Conservation (phyloP, 2,329 filamentous ascomycete genomes). For the Colletotrichum higginsianum region DNA sequence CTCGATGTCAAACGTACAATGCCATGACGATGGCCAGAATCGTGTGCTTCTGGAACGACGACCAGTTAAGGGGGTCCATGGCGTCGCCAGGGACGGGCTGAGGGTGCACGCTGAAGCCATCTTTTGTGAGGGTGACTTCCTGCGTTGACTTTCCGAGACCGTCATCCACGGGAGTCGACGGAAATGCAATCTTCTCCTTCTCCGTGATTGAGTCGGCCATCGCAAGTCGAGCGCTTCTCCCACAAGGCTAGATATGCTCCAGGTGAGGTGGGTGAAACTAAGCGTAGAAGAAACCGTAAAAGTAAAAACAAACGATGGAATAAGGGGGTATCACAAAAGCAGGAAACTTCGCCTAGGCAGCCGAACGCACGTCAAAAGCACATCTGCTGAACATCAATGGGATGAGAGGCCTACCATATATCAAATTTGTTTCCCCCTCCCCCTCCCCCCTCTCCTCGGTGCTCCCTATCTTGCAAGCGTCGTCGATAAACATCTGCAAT, state of each 20-base stretch:
- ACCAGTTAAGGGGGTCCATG: constrained; percentile 71
- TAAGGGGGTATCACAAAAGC: background rate
- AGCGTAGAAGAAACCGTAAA: background rate
- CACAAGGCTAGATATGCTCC: background rate
- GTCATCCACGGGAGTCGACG: constrained; percentile 2
- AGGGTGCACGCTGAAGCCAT: constrained; percentile 54
- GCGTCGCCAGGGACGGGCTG: constrained; percentile 55
- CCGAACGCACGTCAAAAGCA: too few species aligned
- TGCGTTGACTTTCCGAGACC: constrained; percentile 31
- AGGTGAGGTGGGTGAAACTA: background rate
- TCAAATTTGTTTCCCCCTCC: background rate
- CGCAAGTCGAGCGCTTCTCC: background rate
- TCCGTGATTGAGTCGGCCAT: constrained; percentile 35
- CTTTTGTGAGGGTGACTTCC: constrained; percentile 43
- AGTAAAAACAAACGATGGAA: background rate
- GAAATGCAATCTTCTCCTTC: constrained; percentile 22
- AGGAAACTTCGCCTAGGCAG: background rate
- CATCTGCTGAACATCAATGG: too few species aligned
- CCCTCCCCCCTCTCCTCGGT: background rate
- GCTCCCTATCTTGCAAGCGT: constrained; percentile 1
- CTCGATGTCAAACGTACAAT: constrained; percentile 54
- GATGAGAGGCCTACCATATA: background rate
- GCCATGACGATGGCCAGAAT: constrained; percentile 68
- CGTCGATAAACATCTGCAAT: constrained; percentile 4
- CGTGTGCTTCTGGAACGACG: constrained; percentile 60